Evolutionary conservation across 2,329 filamentous ascomycete species (phyloP).

Genomic region (Blastomyces parvus): DNA sequence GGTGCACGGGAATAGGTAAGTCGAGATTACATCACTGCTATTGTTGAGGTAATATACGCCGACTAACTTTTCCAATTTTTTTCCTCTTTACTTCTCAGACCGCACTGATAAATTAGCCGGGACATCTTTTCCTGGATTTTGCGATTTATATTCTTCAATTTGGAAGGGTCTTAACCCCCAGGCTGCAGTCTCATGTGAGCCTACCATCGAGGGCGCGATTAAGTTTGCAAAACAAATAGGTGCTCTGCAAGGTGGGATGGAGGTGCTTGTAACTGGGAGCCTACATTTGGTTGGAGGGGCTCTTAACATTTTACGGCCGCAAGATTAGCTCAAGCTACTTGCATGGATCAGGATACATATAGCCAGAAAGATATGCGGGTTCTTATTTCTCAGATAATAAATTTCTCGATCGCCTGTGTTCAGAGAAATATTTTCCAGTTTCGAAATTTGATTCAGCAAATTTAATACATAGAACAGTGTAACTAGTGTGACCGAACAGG

Average conservation of each 20-base stretch:
- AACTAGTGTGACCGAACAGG: neutral
- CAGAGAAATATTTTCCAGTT: neutral
- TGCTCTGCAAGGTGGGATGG: slow-evolving; percentile 15
- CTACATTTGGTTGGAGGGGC: slow-evolving; percentile 22
- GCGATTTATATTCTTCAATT: slow-evolving; percentile 18
- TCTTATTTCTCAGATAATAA: neutral
- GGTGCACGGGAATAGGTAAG: slow-evolving; percentile 16
- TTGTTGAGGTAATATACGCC: neutral
- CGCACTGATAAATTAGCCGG: slow-evolving; percentile 15
- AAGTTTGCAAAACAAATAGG: slow-evolving; percentile 18
- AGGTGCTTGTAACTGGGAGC: slow-evolving; percentile 22
- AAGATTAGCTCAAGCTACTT: neutral
- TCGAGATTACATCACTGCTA: neutral
- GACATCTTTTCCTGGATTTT: slow-evolving; percentile 18
- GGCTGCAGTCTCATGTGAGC: slow-evolving; percentile 16
- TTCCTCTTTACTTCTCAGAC: neutral
- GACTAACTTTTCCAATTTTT: neutral
- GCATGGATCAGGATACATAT: neutral
- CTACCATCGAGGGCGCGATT: slow-evolving; percentile 23
- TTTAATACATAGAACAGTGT: neutral
- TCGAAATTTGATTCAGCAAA: neutral
- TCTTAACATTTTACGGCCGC: slow-evolving; percentile 18
- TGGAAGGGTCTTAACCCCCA: slow-evolving; percentile 21
- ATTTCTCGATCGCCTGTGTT: neutral
- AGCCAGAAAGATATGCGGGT: neutral